Evolutionary conservation across 2,329 filamentous ascomycete species (phyloP), one percentile per base, ranked within the genome.

Genomic region (Dactylellina cionopaga): DNA sequence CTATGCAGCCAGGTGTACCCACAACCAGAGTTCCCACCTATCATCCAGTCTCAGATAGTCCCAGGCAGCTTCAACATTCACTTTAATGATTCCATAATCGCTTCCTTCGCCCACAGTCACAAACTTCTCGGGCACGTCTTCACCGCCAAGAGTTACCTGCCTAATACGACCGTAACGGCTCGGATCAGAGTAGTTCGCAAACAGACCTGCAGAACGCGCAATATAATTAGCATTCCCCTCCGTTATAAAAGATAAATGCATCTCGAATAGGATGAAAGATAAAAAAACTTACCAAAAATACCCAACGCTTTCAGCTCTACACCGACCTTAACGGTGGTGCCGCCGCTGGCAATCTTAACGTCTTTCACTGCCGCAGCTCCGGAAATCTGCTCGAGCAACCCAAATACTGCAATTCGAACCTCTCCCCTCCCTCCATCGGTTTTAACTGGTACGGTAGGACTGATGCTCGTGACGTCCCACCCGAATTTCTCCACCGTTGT

Each of bases 291-390:
- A 74, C 69, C 69, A 39, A 74, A 29, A 27, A 59, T 29, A 15
- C 69, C 69, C 25, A 74, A 41, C 17, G 69, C 69, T 29, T 74
- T 74, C 46, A 74, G 37, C 47, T 66, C 63, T 24, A 60, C 62
- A 35, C 63, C 62, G 31, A 68, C 47, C 49, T 49, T 74, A 68
- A 74, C 25, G 33, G 62, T 68, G 29, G 60, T 62, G 17, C 59
- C 43, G 19, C 27, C 49, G 11, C 44, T 31, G 1, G 46, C 46
- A 37, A 74, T 56, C 47, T 66, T 62, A 13, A 68, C 44, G 11
- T 56, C 55, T 10, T 19, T 52, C 31, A 62, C 35, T 2, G 39
- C 69, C 24, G 62, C 60, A 2, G 69, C 69, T 3, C 69, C 69
- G 2, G 69, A 68, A 44, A 74, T 68, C 29, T 74, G 62, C 13